phyloP scores from a whole-genome alignment of 495 filamentous ascomycete species.

The Umbilicaria muhlenbergii region DNA sequence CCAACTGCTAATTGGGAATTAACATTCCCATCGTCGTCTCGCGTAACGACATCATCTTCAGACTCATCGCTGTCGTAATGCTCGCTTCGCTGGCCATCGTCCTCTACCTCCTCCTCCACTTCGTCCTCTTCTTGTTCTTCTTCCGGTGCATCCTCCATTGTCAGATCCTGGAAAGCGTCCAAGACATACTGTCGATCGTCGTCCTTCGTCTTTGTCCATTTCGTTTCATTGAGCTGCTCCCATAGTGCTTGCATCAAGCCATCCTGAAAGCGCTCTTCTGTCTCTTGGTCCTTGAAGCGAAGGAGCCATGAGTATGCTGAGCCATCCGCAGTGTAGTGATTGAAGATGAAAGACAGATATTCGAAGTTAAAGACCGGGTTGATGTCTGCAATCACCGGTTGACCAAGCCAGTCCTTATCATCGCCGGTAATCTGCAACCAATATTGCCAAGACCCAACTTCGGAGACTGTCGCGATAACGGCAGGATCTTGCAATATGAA shows the following conservation, averaged over 20 bases:
- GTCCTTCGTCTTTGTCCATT: slow-evolving; percentile 86
- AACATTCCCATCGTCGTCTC: slow-evolving; percentile 63
- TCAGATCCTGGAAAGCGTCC: slow-evolving; percentile 89
- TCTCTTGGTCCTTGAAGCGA: slow-evolving; percentile 69
- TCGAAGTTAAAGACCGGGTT: slow-evolving; percentile 99
- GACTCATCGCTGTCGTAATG: slow-evolving; percentile 90
- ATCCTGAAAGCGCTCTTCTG: slow-evolving; percentile 78
- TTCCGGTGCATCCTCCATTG: slow-evolving; percentile 62
- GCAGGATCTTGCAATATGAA: slow-evolving; percentile 69
- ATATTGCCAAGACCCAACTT: slow-evolving; percentile 85
- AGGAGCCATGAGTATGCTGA: slow-evolving; percentile 92
- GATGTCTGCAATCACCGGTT: slow-evolving; percentile 70
- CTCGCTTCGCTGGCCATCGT: slow-evolving; percentile 52
- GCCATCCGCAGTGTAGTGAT: slow-evolving; percentile 78
- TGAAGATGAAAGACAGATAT: slow-evolving; percentile 96
- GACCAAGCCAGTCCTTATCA: slow-evolving; percentile 77
- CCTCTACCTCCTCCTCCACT: slow-evolving; percentile 44
- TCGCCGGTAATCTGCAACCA: slow-evolving; percentile 77
- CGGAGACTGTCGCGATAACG: slow-evolving; percentile 65
- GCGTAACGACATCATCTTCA: slow-evolving; percentile 62
- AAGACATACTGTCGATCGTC: slow-evolving; percentile 86
- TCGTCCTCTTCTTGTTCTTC: slow-evolving; percentile 39
- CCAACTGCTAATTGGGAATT: slow-evolving; percentile 97
- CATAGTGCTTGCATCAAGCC: slow-evolving; percentile 89
- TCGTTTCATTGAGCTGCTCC: slow-evolving; percentile 91